phyloP scores from a whole-genome alignment of 1,284 basidiomycete genomes.

The Boletus holoroseus region DNA sequence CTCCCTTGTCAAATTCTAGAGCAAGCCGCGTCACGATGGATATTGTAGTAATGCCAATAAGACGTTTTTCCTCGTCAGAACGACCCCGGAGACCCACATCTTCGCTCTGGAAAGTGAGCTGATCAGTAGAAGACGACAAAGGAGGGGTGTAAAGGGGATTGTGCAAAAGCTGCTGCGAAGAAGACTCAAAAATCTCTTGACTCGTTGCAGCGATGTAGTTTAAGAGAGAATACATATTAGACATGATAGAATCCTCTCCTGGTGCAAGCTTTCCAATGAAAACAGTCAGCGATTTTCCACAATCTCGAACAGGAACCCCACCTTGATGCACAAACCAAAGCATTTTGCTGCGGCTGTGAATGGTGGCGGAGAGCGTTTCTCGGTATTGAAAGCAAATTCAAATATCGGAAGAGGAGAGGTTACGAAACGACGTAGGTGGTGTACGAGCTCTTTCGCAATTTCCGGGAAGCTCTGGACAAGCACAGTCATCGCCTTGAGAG shows the following conservation, averaged over 20 bases:
- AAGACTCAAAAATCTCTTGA: conserved; percentile 62
- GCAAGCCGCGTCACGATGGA: conserved; percentile 82
- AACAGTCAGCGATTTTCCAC: neutral
- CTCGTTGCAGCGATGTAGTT: conserved; percentile 84
- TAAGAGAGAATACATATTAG: conserved; percentile 92
- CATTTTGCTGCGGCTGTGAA: conserved; percentile 85
- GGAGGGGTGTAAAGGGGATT: conserved; percentile 41
- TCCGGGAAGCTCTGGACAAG: conserved; percentile 83
- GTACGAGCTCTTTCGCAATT: conserved; percentile 71
- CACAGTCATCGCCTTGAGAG: conserved; percentile 74
- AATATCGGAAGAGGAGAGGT: conserved; percentile 86
- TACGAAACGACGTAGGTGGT: conserved; percentile 82
- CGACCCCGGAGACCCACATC: conserved; percentile 56
- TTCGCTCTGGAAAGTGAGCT: conserved; percentile 27
- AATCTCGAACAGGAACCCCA: conserved; percentile 29
- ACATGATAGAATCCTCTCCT: conserved; percentile 88
- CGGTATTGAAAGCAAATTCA: conserved; percentile 75
- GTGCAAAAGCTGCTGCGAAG: conserved; percentile 39
- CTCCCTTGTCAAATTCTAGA: conserved; percentile 75
- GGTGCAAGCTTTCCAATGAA: conserved; percentile 60
- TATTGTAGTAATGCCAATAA: conserved; percentile 87
- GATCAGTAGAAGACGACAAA: conserved; percentile 40
- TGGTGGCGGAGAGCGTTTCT: conserved; percentile 68
- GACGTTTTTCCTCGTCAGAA: conserved; percentile 79
- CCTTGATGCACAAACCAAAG: conserved; percentile 84